Base-by-base conservation (phyloP, 73 alveolate species). In the Paramecium sonneborni region DNA sequence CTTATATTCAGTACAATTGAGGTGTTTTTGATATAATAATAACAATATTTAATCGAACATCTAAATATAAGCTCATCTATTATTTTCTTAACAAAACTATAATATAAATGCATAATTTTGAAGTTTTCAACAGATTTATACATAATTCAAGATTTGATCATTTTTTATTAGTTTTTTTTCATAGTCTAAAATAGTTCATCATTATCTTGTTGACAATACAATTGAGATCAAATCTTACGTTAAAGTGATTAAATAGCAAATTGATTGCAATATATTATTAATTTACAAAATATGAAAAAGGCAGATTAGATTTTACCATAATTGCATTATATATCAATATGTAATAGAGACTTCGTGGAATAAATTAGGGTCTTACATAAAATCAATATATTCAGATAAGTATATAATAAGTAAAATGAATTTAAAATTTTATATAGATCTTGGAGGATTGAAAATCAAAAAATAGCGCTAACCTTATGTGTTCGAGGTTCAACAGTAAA, bases 401-500 rank as follows among this genome's bases (percentile, higher is more conserved):
- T 79, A 79, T 43, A 24, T 79, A 79, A 79, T 57, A 79, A 21
- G 52, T 41, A 39, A 18, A 1, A 1, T 20, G 8, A 39, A 10
- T 18, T 20, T 10, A 79, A 28, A 41, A 3, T 20, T 79, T 20
- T 14, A 39, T 52, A 41, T 79, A 11, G 90, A 79, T 21, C 0
- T 41, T 9, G 26, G 74, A 6, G 30, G 52, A 35, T 39, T 21
- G 21, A 39, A 76, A 35, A 76, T 39, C 21, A 43, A 20, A 82
- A 85, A 41, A 84, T 92, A 38, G 26, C 70, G 1, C 35, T 85
- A 12, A 74, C 93, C 1, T 14, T 52, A 23, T 82, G 86, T 74
- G 97, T 95, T 15, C n/a, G 98, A 37, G 89, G 97, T 7, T 92
- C 97, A 38, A 91, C 93, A 46, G 90, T 79, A 79, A 14, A 28